Conservation (phyloP, 352 stramenopile genomes). For the Phytopythium delawarense region DNA sequence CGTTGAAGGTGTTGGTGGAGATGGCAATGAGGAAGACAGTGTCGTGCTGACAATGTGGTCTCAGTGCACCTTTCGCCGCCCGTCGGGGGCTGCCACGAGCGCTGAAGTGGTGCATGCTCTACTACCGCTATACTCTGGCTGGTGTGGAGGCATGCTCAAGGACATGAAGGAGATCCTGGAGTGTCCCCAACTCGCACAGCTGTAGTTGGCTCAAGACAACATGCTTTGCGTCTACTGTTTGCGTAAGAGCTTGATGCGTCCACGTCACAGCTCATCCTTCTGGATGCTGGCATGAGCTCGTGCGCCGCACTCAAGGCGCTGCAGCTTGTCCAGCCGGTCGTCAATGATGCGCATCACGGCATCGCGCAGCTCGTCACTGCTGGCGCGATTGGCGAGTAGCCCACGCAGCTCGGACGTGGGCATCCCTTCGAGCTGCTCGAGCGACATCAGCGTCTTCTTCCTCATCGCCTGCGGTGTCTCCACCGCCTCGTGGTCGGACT, state of each 20-base stretch:
- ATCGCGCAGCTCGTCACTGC: slow-evolving; percentile 29
- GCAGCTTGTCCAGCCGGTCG: slow-evolving; percentile 35
- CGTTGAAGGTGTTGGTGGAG: no score
- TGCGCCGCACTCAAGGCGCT: slow-evolving; percentile 16
- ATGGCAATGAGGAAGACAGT: no score
- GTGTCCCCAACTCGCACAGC: no score
- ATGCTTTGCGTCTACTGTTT: no score
- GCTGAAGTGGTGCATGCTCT: not conserved
- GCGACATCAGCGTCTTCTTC: slow-evolving; percentile 18
- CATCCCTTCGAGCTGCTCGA: slow-evolving; percentile 39
- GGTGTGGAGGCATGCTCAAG: slow-evolving; percentile 6
- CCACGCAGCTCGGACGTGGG: slow-evolving; percentile 47
- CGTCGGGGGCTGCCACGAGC: not conserved
- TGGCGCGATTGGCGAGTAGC: slow-evolving; percentile 23
- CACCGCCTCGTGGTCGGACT: slow-evolving; percentile 5
- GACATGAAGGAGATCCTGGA: no score
- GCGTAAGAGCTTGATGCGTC: not conserved
- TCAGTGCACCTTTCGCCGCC: not conserved
- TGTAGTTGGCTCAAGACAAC: no score
- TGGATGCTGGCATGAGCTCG: slow-evolving; percentile 5
- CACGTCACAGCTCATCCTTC: slow-evolving; percentile 25
- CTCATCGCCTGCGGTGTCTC: not conserved
- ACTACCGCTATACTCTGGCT: slow-evolving; percentile 1
- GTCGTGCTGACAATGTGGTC: slow-evolving; percentile 7
- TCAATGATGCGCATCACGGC: slow-evolving; percentile 48